Conservation (phyloP, 164 flowering plant species). For the Vitis rupestris region DNA sequence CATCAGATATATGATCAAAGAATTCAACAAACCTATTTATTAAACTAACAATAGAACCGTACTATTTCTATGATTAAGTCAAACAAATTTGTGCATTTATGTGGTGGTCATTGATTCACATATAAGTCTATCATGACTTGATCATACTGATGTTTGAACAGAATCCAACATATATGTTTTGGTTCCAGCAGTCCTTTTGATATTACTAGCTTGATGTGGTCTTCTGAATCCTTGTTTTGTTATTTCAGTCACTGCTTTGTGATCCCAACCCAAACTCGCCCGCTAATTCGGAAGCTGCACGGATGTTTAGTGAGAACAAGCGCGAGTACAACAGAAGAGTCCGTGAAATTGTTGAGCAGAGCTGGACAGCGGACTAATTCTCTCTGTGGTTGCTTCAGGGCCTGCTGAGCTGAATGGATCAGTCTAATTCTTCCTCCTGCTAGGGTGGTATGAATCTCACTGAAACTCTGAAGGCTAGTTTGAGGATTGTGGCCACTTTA, state of each 20-base stretch:
- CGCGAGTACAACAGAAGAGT: slow-evolving; percentile 33
- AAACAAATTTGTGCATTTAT: too few species aligned
- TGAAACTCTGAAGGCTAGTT: too few species aligned
- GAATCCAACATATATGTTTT: not conserved
- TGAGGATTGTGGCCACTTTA: too few species aligned
- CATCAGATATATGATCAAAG: too few species aligned
- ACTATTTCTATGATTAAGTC: too few species aligned
- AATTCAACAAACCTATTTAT: too few species aligned
- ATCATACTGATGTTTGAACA: too few species aligned
- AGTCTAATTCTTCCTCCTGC: too few species aligned
- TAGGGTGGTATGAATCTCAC: too few species aligned
- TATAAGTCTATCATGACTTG: too few species aligned
- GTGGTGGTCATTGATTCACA: too few species aligned
- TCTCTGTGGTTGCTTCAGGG: not conserved
- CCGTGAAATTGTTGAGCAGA: slow-evolving; percentile 34
- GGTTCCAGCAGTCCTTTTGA: not conserved
- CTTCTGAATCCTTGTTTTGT: not conserved
- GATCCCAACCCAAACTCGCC: slow-evolving; percentile 39
- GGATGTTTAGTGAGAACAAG: slow-evolving; percentile 33
- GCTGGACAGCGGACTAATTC: slow-evolving; percentile 34
- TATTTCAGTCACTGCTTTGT: slow-evolving; percentile 29
- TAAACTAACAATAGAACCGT: too few species aligned
- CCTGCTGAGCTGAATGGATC: not conserved
- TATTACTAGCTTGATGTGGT: not conserved
- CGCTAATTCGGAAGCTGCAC: slow-evolving; percentile 39